Conservation (phyloP, 1,284 basidiomycete genomes). For the Kwoniella shivajii region DNA sequence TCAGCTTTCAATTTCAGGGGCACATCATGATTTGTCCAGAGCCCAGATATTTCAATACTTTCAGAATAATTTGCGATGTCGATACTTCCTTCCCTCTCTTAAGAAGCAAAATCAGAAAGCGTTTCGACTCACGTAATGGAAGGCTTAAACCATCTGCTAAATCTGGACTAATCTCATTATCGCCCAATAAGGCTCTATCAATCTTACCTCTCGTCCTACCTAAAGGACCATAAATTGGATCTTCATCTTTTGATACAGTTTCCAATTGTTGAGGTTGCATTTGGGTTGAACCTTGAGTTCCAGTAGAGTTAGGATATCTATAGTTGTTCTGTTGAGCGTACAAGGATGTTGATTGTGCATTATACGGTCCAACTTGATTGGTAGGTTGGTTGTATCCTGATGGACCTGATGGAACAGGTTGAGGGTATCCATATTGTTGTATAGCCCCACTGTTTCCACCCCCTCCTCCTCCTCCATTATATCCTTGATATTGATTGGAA, state of each 20-base stretch:
- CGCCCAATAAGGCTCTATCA: constrained; percentile 35
- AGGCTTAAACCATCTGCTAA: constrained; percentile 27
- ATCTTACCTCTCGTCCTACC: constrained; percentile 41
- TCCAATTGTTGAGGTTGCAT: constrained; percentile 38
- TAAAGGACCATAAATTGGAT: constrained; percentile 46
- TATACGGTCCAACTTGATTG: background rate
- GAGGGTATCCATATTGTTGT: constrained; percentile 11
- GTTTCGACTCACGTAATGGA: constrained; percentile 22
- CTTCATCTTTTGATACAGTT: constrained; percentile 41
- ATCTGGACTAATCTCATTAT: constrained; percentile 47
- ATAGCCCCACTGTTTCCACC: background rate
- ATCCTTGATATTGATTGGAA: constrained; percentile 1
- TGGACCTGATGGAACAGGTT: constrained; percentile 2
- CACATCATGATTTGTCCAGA: no score
- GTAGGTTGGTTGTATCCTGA: background rate
- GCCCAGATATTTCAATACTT: no score
- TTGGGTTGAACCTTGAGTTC: constrained; percentile 6
- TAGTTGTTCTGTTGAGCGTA: constrained; percentile 8
- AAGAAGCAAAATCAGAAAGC: background rate
- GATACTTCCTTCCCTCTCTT: background rate
- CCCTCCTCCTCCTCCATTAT: constrained; percentile 4
- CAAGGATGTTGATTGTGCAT: background rate
- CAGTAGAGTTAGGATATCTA: background rate
- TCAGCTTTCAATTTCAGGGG: background rate
- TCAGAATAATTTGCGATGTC: background rate